These are phyloP conservation scores for Chrysochromulina tobinii DNA, from an alignment of 78 protist species.

Conservation along the genomic window DNA sequence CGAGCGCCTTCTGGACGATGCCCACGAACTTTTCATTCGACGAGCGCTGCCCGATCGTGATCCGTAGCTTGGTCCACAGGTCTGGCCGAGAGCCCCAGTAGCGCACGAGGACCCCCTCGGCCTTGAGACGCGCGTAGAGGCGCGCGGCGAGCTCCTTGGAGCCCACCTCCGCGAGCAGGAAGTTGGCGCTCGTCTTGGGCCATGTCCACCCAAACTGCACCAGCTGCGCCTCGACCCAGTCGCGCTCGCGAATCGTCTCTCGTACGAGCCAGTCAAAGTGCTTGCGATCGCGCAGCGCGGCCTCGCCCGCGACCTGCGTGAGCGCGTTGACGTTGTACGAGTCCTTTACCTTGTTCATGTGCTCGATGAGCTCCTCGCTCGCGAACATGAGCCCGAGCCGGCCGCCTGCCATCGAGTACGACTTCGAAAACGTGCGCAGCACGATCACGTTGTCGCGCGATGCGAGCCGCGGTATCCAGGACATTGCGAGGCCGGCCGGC, in stretches of 20 bases:
- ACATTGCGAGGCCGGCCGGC: not conserved
- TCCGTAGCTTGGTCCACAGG: not conserved
- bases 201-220: not conserved
- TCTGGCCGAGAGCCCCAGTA: not conserved
- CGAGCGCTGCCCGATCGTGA: not conserved
- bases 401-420: not conserved
- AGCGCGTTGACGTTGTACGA: constrained; percentile 1
- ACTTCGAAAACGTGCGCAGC: not conserved
- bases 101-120: not conserved
- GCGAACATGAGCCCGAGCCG: not conserved
- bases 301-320: not conserved
- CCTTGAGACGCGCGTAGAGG: not conserved
- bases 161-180: not conserved
- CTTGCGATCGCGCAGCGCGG: not conserved
- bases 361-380: not conserved
- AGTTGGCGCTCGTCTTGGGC: not conserved
- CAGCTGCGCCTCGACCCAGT: not conserved
- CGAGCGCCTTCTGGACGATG: too few relatives aligned
- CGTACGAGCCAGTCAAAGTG: not conserved
- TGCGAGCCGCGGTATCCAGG: not conserved
- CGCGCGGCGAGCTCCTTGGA: not conserved
- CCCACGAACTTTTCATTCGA: not conserved
- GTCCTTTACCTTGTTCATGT: not conserved
- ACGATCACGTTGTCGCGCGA: not conserved
- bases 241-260: not conserved